Conservation (phyloP, 495 filamentous ascomycete species). For the Chaetomium fimeti region DNA sequence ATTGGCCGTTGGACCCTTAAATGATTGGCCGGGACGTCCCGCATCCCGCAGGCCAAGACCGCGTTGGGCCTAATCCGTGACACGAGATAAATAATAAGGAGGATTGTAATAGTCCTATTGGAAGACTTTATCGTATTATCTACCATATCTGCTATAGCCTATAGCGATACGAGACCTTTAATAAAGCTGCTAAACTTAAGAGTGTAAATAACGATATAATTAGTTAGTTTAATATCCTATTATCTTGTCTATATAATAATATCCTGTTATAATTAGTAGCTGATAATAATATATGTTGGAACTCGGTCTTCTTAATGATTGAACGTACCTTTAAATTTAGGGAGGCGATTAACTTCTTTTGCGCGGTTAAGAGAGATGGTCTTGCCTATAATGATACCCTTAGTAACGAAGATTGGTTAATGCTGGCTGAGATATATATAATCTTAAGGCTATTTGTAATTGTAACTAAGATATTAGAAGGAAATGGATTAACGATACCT, state of each 20-base stretch:
- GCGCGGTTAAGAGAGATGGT: not conserved
- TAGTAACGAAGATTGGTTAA: not conserved
- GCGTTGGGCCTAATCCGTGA: too few relatives aligned
- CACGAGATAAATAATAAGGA: not conserved
- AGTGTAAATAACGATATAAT: not conserved
- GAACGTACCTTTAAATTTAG: not conserved
- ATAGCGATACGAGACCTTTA: not conserved
- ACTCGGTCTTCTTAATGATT: not conserved
- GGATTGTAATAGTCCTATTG: not conserved
- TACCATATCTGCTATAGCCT: not conserved
- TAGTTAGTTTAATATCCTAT: not conserved
- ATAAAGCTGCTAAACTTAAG: not conserved
- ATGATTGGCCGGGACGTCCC: too few relatives aligned
- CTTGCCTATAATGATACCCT: not conserved
- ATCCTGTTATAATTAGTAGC: not conserved
- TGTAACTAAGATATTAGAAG: too few relatives aligned
- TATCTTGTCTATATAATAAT: too few relatives aligned
- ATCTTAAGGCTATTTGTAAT: too few relatives aligned
- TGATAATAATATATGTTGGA: conserved; percentile 3
- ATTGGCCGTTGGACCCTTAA: too few relatives aligned
- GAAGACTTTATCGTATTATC: not conserved
- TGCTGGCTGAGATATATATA: too few relatives aligned
- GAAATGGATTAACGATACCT: too few relatives aligned
- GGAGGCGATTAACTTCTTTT: not conserved
- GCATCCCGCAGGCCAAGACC: too few relatives aligned